Evolutionary conservation across 768 basidiomycete species (phyloP), one percentile per base, ranked within the genome.

Genomic region (Leccinellum rugosiceps): DNA sequence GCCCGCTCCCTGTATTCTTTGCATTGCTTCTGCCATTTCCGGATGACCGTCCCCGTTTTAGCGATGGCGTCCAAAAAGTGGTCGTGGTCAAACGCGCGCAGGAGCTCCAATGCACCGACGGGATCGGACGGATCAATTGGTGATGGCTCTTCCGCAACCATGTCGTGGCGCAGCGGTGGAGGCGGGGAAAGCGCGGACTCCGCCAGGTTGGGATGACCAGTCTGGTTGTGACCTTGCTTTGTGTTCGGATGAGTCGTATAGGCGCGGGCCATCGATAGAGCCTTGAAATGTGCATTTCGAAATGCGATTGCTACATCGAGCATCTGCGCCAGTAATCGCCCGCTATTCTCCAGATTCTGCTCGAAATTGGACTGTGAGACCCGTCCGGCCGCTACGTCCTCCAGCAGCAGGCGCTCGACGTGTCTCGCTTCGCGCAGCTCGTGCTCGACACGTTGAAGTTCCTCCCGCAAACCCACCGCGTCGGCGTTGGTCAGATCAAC

Each of bases 1-100:
- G 94, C 90, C n/a, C 91, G 84, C 63, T 98, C 96, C 46, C 94
- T 82, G 58, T 98, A 98, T 62, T 93, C 88, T 68, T 93, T 96
- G 75, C 93, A 96, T 69, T 95, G 94, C 70, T 94, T 97, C 76
- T 94, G 92, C 94, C 94, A 98, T 70, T 96, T 97, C 55, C 92
- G 87, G 57, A 94, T 90, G 10, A 91, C 89, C 14, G 88, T 83
- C n/a, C 88, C 87, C 11, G 87, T 84, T 70, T 93, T 92, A 55
- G 79, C 75, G 45, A 98, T 83, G 0, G 86, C 85, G 52, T 96
- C 94, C 50, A 91, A 72, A 71, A 97, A 96, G 61, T 84, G 81
- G 62, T 91, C 90, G 62, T 94, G 87, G 66, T 93, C 92, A 66
- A 92, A 91, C 25, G 81, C 80, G 45, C 89, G 78, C 21, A 94